Evolutionary conservation across 305 asterid species (phyloP), one percentile per base, ranked within the genome.

Genomic region (Solanum hybrid): DNA sequence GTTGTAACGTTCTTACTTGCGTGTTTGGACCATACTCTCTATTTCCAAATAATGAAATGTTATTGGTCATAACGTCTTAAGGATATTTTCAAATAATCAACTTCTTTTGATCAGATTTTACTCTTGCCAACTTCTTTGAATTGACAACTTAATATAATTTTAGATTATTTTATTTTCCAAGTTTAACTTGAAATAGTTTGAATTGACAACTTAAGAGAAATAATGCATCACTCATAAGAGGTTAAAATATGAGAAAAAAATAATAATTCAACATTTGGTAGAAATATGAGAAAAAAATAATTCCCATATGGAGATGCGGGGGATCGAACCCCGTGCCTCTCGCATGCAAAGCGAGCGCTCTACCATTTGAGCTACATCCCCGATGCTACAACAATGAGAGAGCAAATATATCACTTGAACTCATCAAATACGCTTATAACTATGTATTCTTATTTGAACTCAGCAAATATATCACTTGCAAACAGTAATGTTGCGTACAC

Each of bases 281-380:
- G 22, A 51, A 51, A 51, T 51, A 51, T 15, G n/a, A 51, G 68
- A 17, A 57, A 51, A 45, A 57, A 57, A 2, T 0, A 17, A 57
- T 17, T 57, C 9, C 65, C 65, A 57, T 13, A 45, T 65, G 99
- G 98, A 96, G 96, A 96, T 96, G 99, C 97, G 95, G 98, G 98
- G 98, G 96, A 95, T 96, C 98, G 95, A 96, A 93, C 96, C 97
- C 99, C 96, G 96, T 96, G 96, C 98, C 98, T 95, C 97, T 95
- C 97, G 98, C 99, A 95, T 96, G 98, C 99, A 94, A 96, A 97
- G 98, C 97, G 98, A 95, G 98, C 97, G 95, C 98, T 97, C 98
- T 95, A 96, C 99, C 99, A 96, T 95, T 93, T 97, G 97, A 94
- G 98, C 98, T 96, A 95, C 98, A 95, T 94, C 98, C 98, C 98